These are phyloP conservation scores for Neofusicoccum ribis DNA, from an alignment of 2,329 filamentous ascomycete genomes.

Conservation along the genomic window DNA sequence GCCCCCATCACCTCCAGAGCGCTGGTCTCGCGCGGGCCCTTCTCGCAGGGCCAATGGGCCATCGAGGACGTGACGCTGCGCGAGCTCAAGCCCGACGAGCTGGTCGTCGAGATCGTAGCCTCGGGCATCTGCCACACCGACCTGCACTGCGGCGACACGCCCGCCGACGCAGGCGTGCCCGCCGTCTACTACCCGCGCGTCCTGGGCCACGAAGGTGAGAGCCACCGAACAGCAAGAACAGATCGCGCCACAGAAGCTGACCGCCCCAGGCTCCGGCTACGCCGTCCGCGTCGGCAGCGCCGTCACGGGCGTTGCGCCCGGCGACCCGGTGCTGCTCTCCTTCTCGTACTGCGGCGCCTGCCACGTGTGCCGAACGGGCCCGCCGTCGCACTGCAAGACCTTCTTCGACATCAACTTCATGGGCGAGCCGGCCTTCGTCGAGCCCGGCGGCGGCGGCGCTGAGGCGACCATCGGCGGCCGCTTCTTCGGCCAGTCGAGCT, in stretches of 20 bases:
- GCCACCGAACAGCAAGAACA: too few relatives aligned
- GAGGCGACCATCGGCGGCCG: conserved; percentile 31
- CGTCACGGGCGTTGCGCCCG: conserved; percentile 41
- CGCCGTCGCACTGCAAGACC: conserved; percentile 16
- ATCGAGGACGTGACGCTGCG: conserved; percentile 38
- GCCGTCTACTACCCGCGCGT: conserved; percentile 46
- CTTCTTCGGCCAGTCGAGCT: conserved; percentile 54
- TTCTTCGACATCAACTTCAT: conserved; percentile 18
- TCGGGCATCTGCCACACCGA: conserved; percentile 58
- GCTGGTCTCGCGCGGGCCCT: conserved; percentile 39
- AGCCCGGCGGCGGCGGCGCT: neutral
- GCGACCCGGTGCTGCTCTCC: conserved; percentile 46
- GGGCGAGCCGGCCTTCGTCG: conserved; percentile 8
- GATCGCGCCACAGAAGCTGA: neutral
- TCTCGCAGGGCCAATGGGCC: conserved; percentile 38
- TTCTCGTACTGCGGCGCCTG: conserved; percentile 16
- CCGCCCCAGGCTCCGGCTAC: conserved; percentile 40
- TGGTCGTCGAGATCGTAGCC: conserved; percentile 54
- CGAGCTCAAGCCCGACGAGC: conserved; percentile 43
- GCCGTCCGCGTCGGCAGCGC: conserved; percentile 44
- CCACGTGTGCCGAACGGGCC: conserved; percentile 15
- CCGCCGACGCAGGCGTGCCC: conserved; percentile 25
- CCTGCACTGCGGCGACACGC: conserved; percentile 44
- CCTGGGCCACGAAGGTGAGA: conserved; percentile 53
- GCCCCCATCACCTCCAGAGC: conserved; percentile 24